These are phyloP conservation scores for Acrasis kona DNA, from an alignment of 78 protist genomes.

Conservation along the genomic window DNA sequence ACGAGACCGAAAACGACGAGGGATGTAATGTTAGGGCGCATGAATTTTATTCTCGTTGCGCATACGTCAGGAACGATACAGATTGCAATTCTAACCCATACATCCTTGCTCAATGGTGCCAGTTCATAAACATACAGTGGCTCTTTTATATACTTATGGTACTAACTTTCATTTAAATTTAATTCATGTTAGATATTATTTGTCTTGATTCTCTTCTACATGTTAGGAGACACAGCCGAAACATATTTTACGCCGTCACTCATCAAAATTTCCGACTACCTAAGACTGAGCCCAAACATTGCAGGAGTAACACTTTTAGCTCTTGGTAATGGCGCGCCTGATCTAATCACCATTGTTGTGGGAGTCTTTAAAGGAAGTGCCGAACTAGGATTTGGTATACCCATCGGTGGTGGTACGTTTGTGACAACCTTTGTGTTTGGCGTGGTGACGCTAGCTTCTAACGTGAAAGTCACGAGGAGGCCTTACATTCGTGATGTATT, in stretches of 20 bases:
- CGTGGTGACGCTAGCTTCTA: not conserved
- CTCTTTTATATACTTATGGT: not conserved
- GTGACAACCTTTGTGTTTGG: slow-evolving; percentile 21
- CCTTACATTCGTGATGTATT: slow-evolving; percentile 34
- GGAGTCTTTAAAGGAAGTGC: not conserved
- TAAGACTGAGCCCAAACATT: slow-evolving; percentile 18
- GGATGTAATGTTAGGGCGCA: not conserved
- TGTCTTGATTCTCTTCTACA: not conserved
- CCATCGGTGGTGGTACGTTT: slow-evolving; percentile 26
- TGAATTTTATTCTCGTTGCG: not conserved
- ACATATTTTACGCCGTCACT: not conserved
- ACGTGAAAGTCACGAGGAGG: not conserved
- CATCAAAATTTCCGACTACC: not conserved
- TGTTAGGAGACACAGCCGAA: slow-evolving; percentile 5
- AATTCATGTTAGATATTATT: not conserved
- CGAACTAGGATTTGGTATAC: slow-evolving; percentile 27
- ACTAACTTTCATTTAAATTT: not conserved
- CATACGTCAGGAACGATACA: not conserved
- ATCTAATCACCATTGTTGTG: slow-evolving; percentile 30
- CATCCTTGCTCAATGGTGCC: not conserved
- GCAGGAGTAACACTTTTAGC: slow-evolving; percentile 51
- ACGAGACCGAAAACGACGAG: not conserved
- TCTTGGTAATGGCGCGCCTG: slow-evolving; percentile 56
- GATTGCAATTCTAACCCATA: not conserved
- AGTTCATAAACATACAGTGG: not conserved